Evolutionary conservation across 371 early-diverging fungal genomes (phyloP).

Genomic region (Mucor lusitanicus): DNA sequence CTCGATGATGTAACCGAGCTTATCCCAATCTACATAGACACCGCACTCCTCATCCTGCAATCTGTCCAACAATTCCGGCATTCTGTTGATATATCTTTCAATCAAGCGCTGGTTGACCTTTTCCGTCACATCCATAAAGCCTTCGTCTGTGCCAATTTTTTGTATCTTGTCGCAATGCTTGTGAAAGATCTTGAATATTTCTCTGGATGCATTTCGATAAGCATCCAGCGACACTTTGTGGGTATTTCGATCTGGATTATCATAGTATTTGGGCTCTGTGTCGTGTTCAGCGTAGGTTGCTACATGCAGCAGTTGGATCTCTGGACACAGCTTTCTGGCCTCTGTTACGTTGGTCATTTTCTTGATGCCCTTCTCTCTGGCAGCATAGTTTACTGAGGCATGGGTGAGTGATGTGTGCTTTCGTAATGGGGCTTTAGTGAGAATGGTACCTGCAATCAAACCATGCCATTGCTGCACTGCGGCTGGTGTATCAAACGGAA

Average conservation of each 20-base stretch:
- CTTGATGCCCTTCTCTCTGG: slow-evolving; percentile 52
- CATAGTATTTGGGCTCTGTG: slow-evolving; percentile 67
- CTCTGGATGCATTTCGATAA: slow-evolving; percentile 72
- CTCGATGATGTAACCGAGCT: slow-evolving; percentile 24
- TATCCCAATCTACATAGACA: slow-evolving; percentile 37
- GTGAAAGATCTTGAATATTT: slow-evolving; percentile 73
- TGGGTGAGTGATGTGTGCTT: neutral
- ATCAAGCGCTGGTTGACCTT: slow-evolving; percentile 61
- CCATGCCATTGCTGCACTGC: slow-evolving; percentile 93
- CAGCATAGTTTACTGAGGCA: slow-evolving; percentile 60
- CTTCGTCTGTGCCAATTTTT: slow-evolving; percentile 85
- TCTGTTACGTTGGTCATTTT: slow-evolving; percentile 53
- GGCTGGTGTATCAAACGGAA: slow-evolving; percentile 70
- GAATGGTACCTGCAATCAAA: slow-evolving; percentile 78
- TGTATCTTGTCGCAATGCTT: slow-evolving; percentile 53
- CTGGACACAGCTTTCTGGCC: slow-evolving; percentile 69
- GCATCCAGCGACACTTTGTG: slow-evolving; percentile 91
- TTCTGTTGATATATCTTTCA: slow-evolving; percentile 40
- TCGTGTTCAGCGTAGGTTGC: slow-evolving; percentile 78
- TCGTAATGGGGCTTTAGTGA: neutral
- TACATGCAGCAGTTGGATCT: slow-evolving; percentile 82
- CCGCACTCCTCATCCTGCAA: slow-evolving; percentile 28
- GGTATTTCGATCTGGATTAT: slow-evolving; percentile 64
- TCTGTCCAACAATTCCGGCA: slow-evolving; percentile 35
- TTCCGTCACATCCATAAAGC: slow-evolving; percentile 83